A percentile compares a stretch with the other conserved stretches of the same genome.
Conservation (phyloP, 257 asterid genomes). For the Nicotiana paniculata region DNA sequence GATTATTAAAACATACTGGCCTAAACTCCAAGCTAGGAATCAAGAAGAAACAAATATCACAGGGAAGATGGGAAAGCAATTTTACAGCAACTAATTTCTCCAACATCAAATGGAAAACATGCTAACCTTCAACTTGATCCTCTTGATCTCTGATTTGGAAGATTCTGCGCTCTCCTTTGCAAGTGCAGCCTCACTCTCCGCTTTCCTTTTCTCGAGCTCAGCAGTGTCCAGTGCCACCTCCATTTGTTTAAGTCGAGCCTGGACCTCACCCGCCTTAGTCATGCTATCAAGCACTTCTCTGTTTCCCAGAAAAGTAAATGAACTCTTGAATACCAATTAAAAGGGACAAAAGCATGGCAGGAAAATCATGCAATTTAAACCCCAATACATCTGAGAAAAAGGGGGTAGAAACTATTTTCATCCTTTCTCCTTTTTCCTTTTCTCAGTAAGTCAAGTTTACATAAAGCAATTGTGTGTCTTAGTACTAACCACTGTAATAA, state of each 20-base stretch:
- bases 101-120: not conserved
- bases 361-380: not conserved
- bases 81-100: not conserved
- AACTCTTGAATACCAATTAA: conserved; percentile 3
- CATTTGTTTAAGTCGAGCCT: conserved; percentile 56
- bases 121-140: conserved; percentile 78
- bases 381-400: not conserved
- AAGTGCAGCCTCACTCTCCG: conserved; percentile 63
- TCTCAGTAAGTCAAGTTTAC: not conserved
- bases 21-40: not conserved
- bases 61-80: not conserved
- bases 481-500: not conserved
- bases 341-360: not conserved
- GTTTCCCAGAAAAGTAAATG: conserved; percentile 10
- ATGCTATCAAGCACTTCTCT: conserved; percentile 82
- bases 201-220: conserved; percentile 59
- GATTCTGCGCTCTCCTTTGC: conserved; percentile 60
- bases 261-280: conserved; percentile 63
- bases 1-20: not conserved
- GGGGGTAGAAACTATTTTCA: not conserved
- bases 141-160: conserved; percentile 59
- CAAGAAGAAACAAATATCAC: not conserved
- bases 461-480: not conserved
- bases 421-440: not conserved
- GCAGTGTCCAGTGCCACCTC: conserved; percentile 74